Conservation (phyloP, 192 early-diverging fungal genomes). For the Coemansia asiatica region DNA sequence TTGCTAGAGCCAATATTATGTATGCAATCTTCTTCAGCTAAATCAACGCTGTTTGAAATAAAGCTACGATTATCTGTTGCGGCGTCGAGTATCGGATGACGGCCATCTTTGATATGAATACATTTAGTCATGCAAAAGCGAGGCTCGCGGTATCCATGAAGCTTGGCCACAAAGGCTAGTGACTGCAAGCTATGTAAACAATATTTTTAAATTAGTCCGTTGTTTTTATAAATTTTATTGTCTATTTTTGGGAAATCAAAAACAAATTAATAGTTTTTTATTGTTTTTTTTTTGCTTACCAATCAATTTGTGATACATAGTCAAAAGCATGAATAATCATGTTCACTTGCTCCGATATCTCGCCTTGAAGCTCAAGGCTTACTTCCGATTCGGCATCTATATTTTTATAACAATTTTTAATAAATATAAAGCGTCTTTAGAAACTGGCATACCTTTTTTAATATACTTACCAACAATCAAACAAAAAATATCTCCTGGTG, state of each 20-base stretch:
- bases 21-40: constrained; percentile 45
- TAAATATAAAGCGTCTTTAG: too few relatives aligned
- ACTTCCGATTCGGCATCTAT: constrained; percentile 83
- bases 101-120: constrained; percentile 27
- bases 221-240: too few relatives aligned
- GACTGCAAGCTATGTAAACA: constrained; percentile 29
- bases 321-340: constrained; percentile 62
- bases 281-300: constrained; percentile 47
- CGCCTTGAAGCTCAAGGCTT: constrained; percentile 68
- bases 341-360: constrained; percentile 60
- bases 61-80: constrained; percentile 64
- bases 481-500: constrained; percentile 81
- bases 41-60: constrained; percentile 68
- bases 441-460: too few relatives aligned
- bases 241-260: background rate
- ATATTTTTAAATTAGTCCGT: too few relatives aligned
- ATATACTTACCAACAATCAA: constrained; percentile 65
- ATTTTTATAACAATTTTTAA: background rate
- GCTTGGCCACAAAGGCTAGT: constrained; percentile 17
- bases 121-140: constrained; percentile 14
- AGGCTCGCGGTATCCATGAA: constrained; percentile 32
- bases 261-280: background rate
- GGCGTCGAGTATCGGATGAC: constrained; percentile 55
- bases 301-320: constrained; percentile 41
- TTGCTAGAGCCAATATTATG: constrained; percentile 1